Base-by-base conservation (phyloP, 2,329 filamentous ascomycete species). In the Orbilia brochopaga region DNA sequence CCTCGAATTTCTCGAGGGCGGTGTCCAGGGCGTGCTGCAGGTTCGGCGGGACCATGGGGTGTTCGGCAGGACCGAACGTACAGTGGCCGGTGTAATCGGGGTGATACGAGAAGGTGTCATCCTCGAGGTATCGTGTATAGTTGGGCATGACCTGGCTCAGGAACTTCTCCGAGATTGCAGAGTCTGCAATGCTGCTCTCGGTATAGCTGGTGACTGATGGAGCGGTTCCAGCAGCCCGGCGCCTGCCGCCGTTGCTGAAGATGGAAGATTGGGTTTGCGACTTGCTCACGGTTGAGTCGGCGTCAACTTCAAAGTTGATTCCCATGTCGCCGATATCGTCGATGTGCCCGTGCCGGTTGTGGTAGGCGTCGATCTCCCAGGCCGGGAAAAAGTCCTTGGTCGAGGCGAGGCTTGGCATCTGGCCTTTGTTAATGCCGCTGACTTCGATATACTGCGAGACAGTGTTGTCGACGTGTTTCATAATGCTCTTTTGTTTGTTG, bases 401-500 rank as follows among this genome's bases (percentile, higher is more conserved):
- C 1, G 67, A 72, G 44, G 61, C 60, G 17, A 72, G 35, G 55
- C 67, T 72, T 51, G 67, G 67, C 17, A 42, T 65, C 53, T 72
- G 50, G 23, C 15, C 23, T 6, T 27, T 60, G 21, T 42, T 44
- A 23, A 57, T 40, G 35, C 44, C 61, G 13, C 19, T 50, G 8
- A 46, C 46, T 30, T 65, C 46, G 13, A 51, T 52, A n/a, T 60
- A 30, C 17, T 53, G 50, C 15, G 23, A 19, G 24, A 65, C 56
- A 23, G 60, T 65, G 19, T 53, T 72, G 46, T 72, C 67, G 55
- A 65, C 60, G 51, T 72, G 60, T 27, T 61, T 51, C 60, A 72
- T 72, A 46, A 72, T 72, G 19, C 44, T 57, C 67, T 72, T 72
- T 57, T 72, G 67, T 65, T 72, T 72, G 67, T 72, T 72, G 67